phyloP scores from a whole-genome alignment of 208 protist species.

The Acanthamoeba royreba region DNA sequence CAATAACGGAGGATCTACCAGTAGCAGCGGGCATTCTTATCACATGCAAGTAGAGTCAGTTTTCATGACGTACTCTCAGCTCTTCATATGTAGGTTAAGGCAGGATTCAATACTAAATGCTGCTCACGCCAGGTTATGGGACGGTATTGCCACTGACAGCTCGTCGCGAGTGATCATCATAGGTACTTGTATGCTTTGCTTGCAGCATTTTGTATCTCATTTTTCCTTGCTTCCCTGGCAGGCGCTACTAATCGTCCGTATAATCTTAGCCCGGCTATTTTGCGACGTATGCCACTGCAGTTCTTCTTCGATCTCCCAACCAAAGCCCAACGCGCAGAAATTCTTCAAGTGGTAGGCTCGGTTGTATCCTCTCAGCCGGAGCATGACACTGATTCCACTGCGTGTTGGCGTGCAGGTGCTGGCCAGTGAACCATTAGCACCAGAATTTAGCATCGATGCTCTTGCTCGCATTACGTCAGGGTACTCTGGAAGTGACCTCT shows the following conservation, averaged over 20 bases:
- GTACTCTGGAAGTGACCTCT: slow-evolving; percentile 3
- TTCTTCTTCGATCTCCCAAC: slow-evolving; percentile 10
- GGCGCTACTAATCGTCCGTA: neutral
- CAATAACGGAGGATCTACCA: neutral
- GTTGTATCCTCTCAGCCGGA: neutral
- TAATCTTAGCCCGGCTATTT: neutral
- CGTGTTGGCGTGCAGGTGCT: neutral
- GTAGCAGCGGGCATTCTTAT: neutral
- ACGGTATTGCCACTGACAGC: neutral
- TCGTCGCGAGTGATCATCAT: neutral
- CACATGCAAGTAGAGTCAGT: neutral
- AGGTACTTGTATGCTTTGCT: neutral
- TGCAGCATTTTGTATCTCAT: neutral
- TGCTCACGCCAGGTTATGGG: neutral
- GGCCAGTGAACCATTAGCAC: neutral
- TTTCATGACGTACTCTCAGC: slow-evolving; percentile 27
- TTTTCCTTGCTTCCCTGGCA: neutral
- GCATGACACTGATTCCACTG: neutral
- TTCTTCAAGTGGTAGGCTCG: neutral
- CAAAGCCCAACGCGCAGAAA: neutral
- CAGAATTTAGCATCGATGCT: neutral
- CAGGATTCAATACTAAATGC: neutral
- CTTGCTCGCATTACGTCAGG: neutral
- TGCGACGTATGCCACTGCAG: slow-evolving; percentile 26
- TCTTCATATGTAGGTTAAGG: too few relatives aligned